Conservation (phyloP, 495 filamentous ascomycete genomes). For the Aspergillus carlsbadensis region DNA sequence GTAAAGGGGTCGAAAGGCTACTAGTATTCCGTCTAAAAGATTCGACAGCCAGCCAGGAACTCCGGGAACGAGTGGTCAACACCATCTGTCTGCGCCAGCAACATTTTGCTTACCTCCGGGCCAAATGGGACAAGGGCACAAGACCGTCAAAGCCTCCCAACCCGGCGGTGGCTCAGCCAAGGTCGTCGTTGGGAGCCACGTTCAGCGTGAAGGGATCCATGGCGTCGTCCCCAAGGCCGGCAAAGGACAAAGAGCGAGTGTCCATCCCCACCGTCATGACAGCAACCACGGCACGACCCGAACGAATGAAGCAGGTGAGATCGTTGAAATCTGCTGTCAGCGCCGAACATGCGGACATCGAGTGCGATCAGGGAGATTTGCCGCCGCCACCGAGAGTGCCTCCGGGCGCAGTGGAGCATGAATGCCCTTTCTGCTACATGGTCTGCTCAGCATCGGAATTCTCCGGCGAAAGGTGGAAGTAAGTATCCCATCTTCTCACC, state of each 20-base stretch:
- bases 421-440: slow-evolving; percentile 7
- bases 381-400: not conserved
- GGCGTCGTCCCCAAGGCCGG: not conserved
- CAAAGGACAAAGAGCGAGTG: not conserved
- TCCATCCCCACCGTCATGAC: not conserved
- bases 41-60: not conserved
- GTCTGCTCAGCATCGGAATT: not conserved
- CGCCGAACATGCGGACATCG: not conserved
- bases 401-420: not conserved
- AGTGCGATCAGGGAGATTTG: not conserved
- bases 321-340: not conserved
- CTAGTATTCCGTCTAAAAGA: not conserved
- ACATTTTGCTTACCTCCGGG: slow-evolving; percentile 1
- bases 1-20: not conserved
- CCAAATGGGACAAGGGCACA: not conserved
- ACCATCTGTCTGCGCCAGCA: slow-evolving; percentile 11
- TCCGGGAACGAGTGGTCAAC: not conserved
- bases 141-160: not conserved
- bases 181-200: not conserved
- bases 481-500: not conserved
- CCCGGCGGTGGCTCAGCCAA: not conserved
- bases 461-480: slow-evolving; percentile 5
- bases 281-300: slow-evolving; percentile 7
- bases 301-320: not conserved
- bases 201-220: not conserved